Conservation (phyloP, 2,329 filamentous ascomycete species). For the Trichoderma hamatum region DNA sequence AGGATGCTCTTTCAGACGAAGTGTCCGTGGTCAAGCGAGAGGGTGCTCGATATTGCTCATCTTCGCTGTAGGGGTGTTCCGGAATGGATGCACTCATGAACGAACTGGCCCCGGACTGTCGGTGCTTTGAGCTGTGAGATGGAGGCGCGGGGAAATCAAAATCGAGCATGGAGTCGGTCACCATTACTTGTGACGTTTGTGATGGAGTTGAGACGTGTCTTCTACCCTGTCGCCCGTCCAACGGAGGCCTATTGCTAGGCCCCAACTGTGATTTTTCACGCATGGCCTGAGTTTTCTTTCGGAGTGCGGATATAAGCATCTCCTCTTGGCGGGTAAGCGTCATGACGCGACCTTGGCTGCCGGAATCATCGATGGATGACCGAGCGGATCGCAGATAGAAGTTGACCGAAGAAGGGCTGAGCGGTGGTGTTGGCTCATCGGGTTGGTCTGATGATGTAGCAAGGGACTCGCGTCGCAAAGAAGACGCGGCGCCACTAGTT, state of each 20-base stretch:
- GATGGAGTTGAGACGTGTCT: slow-evolving; percentile 37
- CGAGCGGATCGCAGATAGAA: slow-evolving; percentile 48
- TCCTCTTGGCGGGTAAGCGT: slow-evolving; percentile 62
- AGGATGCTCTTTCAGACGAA: slow-evolving; percentile 19
- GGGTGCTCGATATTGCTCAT: not conserved
- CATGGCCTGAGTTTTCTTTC: slow-evolving; percentile 60
- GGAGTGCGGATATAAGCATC: slow-evolving; percentile 59
- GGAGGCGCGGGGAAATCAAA: slow-evolving; percentile 44
- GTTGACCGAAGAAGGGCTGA: slow-evolving; percentile 57
- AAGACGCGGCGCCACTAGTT: not conserved
- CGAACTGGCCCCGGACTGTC: slow-evolving; percentile 31
- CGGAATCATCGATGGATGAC: slow-evolving; percentile 42
- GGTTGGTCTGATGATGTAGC: slow-evolving; percentile 34
- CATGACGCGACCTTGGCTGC: slow-evolving; percentile 51
- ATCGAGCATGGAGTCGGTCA: slow-evolving; percentile 38
- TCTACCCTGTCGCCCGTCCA: slow-evolving; percentile 22
- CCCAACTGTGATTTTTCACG: slow-evolving; percentile 44
- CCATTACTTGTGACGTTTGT: slow-evolving; percentile 39
- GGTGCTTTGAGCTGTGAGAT: slow-evolving; percentile 15
- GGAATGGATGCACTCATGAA: slow-evolving; percentile 25
- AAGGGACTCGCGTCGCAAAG: slow-evolving; percentile 31
- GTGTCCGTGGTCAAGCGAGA: slow-evolving; percentile 13
- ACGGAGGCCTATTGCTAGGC: not conserved
- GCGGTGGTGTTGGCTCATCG: slow-evolving; percentile 52
- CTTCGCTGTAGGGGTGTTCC: slow-evolving; percentile 14